A percentile compares a stretch with the other conserved stretches of the same genome.
Conservation (phyloP, 148 eudicot genomes). For the Suaeda aralocaspica region DNA sequence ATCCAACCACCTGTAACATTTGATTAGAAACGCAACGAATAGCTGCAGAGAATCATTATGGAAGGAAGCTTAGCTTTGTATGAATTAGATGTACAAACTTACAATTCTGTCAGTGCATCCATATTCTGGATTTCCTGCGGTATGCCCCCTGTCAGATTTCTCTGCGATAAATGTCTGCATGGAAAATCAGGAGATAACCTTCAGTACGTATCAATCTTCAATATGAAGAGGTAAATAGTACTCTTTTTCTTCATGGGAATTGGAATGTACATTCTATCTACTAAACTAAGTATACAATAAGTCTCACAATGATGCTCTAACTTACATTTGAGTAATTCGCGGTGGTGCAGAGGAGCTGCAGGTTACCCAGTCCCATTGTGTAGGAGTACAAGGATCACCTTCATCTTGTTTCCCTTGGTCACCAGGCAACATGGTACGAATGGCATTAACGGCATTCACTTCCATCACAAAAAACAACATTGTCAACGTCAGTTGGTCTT, state of each 20-base stretch:
- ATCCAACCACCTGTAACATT: conserved; percentile 58
- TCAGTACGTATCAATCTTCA: conserved; percentile 12
- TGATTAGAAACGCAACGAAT: background rate
- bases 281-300: background rate
- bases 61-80: background rate
- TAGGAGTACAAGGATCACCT: conserved; percentile 92
- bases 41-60: conserved; percentile 5
- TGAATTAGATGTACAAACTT: conserved; percentile 30
- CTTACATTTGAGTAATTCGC: conserved; percentile 79
- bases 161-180: conserved; percentile 63
- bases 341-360: conserved; percentile 74
- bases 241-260: too few relatives aligned
- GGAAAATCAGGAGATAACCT: conserved; percentile 24
- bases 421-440: conserved; percentile 42
- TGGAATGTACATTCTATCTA: background rate
- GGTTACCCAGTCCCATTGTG: conserved; percentile 77
- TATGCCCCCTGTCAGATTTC: conserved; percentile 58
- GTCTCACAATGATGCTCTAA: conserved; percentile 9
- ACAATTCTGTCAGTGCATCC: conserved; percentile 75
- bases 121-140: conserved; percentile 73
- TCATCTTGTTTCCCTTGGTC: conserved; percentile 33
- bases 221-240: background rate
- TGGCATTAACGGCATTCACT: conserved; percentile 59
- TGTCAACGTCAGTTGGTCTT: conserved; percentile 16
- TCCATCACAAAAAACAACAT: conserved; percentile 32